Percentiles rank a stretch among this genome's conserved stretches.
Evolutionary conservation across 129 eudicot species (phyloP).

Genomic region (Rutidosis leptorrhynchoides): DNA sequence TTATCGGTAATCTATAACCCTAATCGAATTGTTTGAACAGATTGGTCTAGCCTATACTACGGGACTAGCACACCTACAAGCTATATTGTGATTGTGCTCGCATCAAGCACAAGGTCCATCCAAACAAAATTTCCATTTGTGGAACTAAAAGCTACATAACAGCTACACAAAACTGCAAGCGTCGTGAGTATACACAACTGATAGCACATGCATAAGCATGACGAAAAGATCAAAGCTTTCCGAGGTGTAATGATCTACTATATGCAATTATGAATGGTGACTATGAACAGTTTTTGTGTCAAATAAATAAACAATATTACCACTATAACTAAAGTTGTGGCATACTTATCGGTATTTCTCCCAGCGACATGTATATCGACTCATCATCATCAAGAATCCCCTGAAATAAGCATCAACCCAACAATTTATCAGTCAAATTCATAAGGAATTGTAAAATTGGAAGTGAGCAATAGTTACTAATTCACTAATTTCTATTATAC

Average conservation of each 20-base stretch:
- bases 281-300: slow-evolving; percentile 17
- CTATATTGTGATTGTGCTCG: slow-evolving; percentile 8
- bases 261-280: neutral
- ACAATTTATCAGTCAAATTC: slow-evolving; percentile 6
- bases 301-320: slow-evolving; percentile 35
- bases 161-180: neutral
- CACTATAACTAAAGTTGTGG: slow-evolving; percentile 38
- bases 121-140: neutral
- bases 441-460: neutral
- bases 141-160: neutral
- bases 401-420: slow-evolving; percentile 47
- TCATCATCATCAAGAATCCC: slow-evolving; percentile 90
- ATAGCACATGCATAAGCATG: slow-evolving; percentile 1
- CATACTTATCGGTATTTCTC: slow-evolving; percentile 99
- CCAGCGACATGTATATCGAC: slow-evolving; percentile 86
- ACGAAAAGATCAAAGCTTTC: neutral
- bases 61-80: neutral
- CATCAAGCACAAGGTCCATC: slow-evolving; percentile 3
- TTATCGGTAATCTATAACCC: neutral
- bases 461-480: neutral
- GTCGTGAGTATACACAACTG: neutral
- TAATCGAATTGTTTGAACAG: neutral
- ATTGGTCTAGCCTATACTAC: neutral
- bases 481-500: neutral
- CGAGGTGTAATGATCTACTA: neutral